Evolutionary conservation across 148 eudicot genomes (phyloP).

Genomic region (Nepenthes mirabilis): DNA sequence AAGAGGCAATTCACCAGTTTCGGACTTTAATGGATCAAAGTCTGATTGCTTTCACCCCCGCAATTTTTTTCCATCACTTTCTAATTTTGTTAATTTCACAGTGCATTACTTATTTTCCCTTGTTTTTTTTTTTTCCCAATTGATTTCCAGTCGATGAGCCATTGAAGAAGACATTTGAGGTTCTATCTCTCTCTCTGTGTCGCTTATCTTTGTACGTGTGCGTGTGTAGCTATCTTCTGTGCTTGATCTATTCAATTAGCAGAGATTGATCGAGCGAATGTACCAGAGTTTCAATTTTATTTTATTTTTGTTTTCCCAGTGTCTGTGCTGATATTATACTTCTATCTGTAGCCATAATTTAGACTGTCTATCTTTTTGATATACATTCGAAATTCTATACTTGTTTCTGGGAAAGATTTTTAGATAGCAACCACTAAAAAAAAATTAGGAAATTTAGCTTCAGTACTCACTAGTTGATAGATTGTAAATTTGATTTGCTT

Average conservation of each 20-base stretch:
- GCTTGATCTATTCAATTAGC: not conserved
- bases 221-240: not conserved
- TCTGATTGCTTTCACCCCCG: slow-evolving; percentile 1
- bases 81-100: not conserved
- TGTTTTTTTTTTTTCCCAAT: slow-evolving; percentile 2
- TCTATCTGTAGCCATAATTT: too few species aligned
- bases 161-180: slow-evolving; percentile 38
- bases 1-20: slow-evolving; percentile 25
- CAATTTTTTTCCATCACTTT: not conserved
- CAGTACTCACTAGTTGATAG: too few species aligned
- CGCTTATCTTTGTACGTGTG: not conserved
- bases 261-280: not conserved
- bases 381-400: too few species aligned
- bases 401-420: too few species aligned
- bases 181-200: slow-evolving; percentile 4
- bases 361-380: too few species aligned
- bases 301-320: too few species aligned
- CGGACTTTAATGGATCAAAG: slow-evolving; percentile 35
- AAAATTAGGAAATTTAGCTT: too few species aligned
- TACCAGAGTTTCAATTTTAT: too few species aligned
- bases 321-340: too few species aligned
- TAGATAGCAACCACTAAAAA: too few species aligned
- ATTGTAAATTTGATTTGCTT: too few species aligned
- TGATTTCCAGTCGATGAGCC: slow-evolving; percentile 36
- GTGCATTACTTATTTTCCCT: not conserved